Conservation (phyloP, 2,329 filamentous ascomycete genomes). For the Sodiomyces alkalinus region DNA sequence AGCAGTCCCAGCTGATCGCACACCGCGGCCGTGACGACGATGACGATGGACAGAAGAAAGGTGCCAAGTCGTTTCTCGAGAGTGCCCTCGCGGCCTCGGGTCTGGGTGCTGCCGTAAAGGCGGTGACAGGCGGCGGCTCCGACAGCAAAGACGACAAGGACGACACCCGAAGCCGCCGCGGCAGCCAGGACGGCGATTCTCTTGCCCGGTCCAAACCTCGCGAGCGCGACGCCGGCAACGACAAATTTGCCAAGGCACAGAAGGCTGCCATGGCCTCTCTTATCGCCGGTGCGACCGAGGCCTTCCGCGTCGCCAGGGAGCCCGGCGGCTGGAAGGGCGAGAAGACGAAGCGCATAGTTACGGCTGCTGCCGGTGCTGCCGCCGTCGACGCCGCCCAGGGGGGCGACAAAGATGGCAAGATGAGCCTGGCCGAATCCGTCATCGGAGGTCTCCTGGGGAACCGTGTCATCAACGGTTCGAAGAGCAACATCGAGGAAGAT, state of each 20-base stretch:
- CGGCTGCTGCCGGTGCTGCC: conserved; percentile 72
- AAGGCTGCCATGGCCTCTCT: conserved; percentile 86
- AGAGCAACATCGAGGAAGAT: conserved; percentile 49
- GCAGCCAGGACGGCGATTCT: conserved; percentile 14
- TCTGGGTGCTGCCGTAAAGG: conserved; percentile 45
- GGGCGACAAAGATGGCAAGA: conserved; percentile 59
- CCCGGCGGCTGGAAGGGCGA: conserved; percentile 80
- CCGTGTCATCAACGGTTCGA: conserved; percentile 68
- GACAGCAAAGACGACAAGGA: conserved; percentile 25
- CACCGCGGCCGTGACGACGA: conserved; percentile 39
- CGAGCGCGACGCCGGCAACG: conserved; percentile 25
- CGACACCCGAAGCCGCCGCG: conserved; percentile 15
- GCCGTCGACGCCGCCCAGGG: conserved; percentile 69
- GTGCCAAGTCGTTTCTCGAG: conserved; percentile 50
- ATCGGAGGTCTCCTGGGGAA: conserved; percentile 79
- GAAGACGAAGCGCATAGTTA: conserved; percentile 83
- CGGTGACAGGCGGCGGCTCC: conserved; percentile 33
- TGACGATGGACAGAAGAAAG: conserved; percentile 42
- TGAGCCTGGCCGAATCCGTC: conserved; percentile 73
- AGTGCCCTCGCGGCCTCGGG: conserved; percentile 46
- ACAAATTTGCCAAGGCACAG: conserved; percentile 56
- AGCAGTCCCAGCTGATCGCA: conserved; percentile 35
- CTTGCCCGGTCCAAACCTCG: conserved; percentile 37
- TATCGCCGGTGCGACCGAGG: conserved; percentile 79
- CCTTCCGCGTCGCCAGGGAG: conserved; percentile 79